Evolutionary conservation across 1,284 basidiomycete species (phyloP), one percentile per base, ranked within the genome.

Genomic region (Leccinum subspadiceum): DNA sequence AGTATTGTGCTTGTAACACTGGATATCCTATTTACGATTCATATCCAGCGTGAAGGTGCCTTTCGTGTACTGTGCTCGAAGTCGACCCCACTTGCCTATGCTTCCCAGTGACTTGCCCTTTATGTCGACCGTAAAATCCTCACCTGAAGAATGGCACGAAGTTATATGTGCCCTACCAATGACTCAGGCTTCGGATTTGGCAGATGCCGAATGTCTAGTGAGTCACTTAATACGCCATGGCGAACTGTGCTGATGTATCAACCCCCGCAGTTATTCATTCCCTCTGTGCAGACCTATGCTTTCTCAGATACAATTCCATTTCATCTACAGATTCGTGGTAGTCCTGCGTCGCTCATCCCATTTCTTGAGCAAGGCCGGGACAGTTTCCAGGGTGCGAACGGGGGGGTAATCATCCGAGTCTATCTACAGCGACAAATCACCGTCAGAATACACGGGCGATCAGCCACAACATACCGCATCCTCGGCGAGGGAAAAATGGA

Each of bases 81-180:
- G 54, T 60, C 61, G 70, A 10, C 70, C 71, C 2, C 65, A 63
- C 50, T 53, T 67, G 2, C 71, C 72, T 8, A 63, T 74, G 5
- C 64, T 74, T 50, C 60, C 71, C 5, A 62, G 59, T 9, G 53
- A 72, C 29, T 46, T 63, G 7, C 52, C 60, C 9, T 75, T 73
- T 13, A 61, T 74, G 65, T 62, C 62, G 12, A 73, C 73, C 7
- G 66, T 75, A 31, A 75, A 72, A 56, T 61, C 61, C 4, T 73
- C 68, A 2, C 69, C 73, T 5, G 71, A 72, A 63, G 70, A 75
- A 54, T 72, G 70, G 73, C 63, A 63, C 56, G 66, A 72, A 64
- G 51, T 70, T 22, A 69, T 68, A 50, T 73, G 62, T 39, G 58
- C 63, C n/a, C 8, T 69, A 53, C 60, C 67, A 26, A 62, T 60